Base-by-base conservation (phyloP, 2,329 filamentous ascomycete genomes). In the Scedosporium boydii region DNA sequence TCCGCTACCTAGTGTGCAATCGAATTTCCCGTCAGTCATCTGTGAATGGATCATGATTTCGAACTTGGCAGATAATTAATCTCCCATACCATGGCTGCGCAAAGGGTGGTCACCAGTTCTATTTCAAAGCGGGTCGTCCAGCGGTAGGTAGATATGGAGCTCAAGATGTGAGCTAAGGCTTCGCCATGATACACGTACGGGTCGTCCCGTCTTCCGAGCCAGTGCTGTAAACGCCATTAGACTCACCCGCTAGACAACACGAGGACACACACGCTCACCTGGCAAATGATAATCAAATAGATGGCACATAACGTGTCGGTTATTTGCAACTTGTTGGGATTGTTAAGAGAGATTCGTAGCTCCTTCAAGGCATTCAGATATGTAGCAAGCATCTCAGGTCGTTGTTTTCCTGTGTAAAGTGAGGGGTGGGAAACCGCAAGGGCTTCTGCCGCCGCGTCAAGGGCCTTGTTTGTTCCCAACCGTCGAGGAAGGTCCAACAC, bases 381-480 rank as follows among this genome's bases (percentile, higher is more conserved):
- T 18, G 71, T 70, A 1, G 65, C 65, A 12, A 73, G 63, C 0
- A 69, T 62, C 7, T 63, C 64, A 29, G 69, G 64, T 7, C 66
- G 62, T 0, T 62, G 60, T 6, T 65, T 59, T 0, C 60, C 58
- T 38, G 65, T 64, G 55, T 70, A 67, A 0, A 72, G 48, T 6
- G 66, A 68, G 1, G 69, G 65, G 23, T 68, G 69, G 0, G 70
- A 67, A 1, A 67, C 69, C 1, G 69, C 66, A 4, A 76, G 66
- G 7, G 71, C 70, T 27, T 70, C 69, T 3, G 71, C 70, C 0
- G 73, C 67, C 0, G 74, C 72, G 64, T 81, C 78, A 0, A 82
- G 69, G 1, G 78, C 78, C 58, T 73, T 70, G 53, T 78, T 81
- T 12, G 64, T 69, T 0, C 79, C 80, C 1, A 82, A 65, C 0